These are phyloP conservation scores for Arthrobotrys pseudoclavata DNA, from an alignment of 2,329 filamentous ascomycete genomes.

Conservation along the genomic window DNA sequence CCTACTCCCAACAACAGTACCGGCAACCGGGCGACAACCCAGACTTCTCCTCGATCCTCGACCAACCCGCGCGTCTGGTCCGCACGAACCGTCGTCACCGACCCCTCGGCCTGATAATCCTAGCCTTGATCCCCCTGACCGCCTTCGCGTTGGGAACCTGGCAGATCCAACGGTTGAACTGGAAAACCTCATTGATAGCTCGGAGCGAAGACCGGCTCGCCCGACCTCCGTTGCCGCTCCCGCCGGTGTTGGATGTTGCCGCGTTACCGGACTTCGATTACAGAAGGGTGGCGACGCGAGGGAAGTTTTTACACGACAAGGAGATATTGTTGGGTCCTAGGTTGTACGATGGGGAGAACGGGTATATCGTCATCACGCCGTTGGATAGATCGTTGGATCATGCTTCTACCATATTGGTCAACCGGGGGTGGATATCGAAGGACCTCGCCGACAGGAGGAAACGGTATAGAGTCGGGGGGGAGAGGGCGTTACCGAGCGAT, in stretches of 20 bases:
- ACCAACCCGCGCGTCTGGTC: slow-evolving; percentile 85
- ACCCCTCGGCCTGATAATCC: slow-evolving; percentile 78
- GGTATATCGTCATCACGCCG: slow-evolving; percentile 91
- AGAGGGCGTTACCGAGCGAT: slow-evolving; percentile 76
- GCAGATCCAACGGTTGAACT: slow-evolving; percentile 92
- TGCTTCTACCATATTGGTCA: slow-evolving; percentile 79
- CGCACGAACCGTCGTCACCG: slow-evolving; percentile 80
- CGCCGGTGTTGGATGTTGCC: slow-evolving; percentile 83
- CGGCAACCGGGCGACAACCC: slow-evolving; percentile 45
- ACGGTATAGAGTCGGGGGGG: slow-evolving; percentile 66
- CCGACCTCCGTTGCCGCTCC: slow-evolving; percentile 79
- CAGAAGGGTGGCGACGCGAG: slow-evolving; percentile 81
- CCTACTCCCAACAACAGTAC: slow-evolving; percentile 11
- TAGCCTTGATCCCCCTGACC: slow-evolving; percentile 89
- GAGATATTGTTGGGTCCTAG: slow-evolving; percentile 97
- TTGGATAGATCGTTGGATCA: slow-evolving; percentile 74
- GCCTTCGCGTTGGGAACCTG: slow-evolving; percentile 92
- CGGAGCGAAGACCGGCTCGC: slow-evolving; percentile 89
- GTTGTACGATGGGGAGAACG: slow-evolving; percentile 88
- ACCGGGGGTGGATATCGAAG: slow-evolving; percentile 91
- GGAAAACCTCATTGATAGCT: slow-evolving; percentile 93
- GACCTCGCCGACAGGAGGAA: slow-evolving; percentile 76
- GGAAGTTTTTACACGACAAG: slow-evolving; percentile 83
- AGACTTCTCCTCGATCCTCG: slow-evolving; percentile 76
- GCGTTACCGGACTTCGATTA: slow-evolving; percentile 92